phyloP scores from a whole-genome alignment of 768 basidiomycete species.

The Galerina marginata region DNA sequence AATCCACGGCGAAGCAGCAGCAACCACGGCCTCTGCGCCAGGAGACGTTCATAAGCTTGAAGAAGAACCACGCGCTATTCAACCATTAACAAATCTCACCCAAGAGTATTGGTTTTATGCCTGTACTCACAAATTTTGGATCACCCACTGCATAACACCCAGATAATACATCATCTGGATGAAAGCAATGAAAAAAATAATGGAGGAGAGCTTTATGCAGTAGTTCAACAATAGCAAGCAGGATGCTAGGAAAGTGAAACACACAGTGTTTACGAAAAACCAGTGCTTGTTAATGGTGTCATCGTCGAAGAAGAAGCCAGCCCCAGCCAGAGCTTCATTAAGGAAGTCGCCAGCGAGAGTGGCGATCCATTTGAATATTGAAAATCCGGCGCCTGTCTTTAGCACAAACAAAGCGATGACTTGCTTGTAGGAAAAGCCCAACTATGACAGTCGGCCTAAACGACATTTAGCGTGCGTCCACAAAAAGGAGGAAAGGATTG shows the following conservation, averaged over 20 bases:
- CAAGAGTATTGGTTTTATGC: slow-evolving; percentile 17
- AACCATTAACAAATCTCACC: slow-evolving; percentile 29
- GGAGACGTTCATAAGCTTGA: slow-evolving; percentile 90
- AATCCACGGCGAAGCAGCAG: slow-evolving; percentile 92
- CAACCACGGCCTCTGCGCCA: slow-evolving; percentile 94
- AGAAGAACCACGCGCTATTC: slow-evolving; percentile 90
- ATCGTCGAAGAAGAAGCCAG: slow-evolving; percentile 81
- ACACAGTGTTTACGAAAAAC: slow-evolving; percentile 84
- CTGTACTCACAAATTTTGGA: slow-evolving; percentile 73
- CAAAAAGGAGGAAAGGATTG: slow-evolving; percentile 20
- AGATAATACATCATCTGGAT: slow-evolving; percentile 91
- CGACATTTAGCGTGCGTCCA: not conserved
- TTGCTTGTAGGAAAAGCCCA: slow-evolving; percentile 88
- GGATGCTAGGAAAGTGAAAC: slow-evolving; percentile 25
- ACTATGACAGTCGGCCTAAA: slow-evolving; percentile 85
- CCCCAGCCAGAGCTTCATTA: slow-evolving; percentile 67
- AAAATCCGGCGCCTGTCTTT: slow-evolving; percentile 82
- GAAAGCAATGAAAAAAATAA: slow-evolving; percentile 95
- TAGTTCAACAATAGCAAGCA: slow-evolving; percentile 27
- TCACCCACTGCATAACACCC: slow-evolving; percentile 94
- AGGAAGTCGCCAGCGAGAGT: slow-evolving; percentile 83
- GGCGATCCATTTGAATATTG: slow-evolving; percentile 85
- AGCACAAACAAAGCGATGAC: slow-evolving; percentile 88
- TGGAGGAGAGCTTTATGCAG: slow-evolving; percentile 59
- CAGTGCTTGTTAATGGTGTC: slow-evolving; percentile 70